phyloP scores from a whole-genome alignment of 1,139 yeast genomes.

The Candida sp. region DNA sequence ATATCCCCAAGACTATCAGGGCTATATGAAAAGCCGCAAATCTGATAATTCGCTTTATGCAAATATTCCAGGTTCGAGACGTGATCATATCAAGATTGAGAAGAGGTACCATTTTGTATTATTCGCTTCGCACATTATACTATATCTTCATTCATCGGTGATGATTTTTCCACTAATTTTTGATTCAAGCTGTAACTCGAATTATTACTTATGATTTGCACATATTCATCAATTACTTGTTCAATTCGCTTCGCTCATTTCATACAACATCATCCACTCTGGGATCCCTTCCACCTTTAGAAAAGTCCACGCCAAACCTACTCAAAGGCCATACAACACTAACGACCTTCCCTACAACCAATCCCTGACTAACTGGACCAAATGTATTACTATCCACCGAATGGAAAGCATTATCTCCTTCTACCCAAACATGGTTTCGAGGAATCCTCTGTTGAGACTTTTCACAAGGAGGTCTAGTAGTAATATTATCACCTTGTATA shows the following conservation, averaged over 20 bases:
- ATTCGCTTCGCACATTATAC: too few relatives aligned
- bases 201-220: too few relatives aligned
- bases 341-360: slow-evolving; percentile 72
- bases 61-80: too few relatives aligned
- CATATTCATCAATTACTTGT: too few relatives aligned
- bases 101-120: too few relatives aligned
- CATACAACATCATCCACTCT: neutral
- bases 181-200: too few relatives aligned
- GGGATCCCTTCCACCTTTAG: slow-evolving; percentile 3
- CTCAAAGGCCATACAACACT: slow-evolving; percentile 65
- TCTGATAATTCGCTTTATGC: too few relatives aligned
- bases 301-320: slow-evolving; percentile 43
- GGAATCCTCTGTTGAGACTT: slow-evolving; percentile 61
- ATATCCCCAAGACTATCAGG: too few relatives aligned
- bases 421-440: slow-evolving; percentile 86
- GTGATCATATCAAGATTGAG: too few relatives aligned
- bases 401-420: slow-evolving; percentile 85
- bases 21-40: too few relatives aligned
- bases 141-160: too few relatives aligned
- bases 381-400: slow-evolving; percentile 80
- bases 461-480: slow-evolving; percentile 65
- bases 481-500: slow-evolving; percentile 63
- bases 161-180: too few relatives aligned
- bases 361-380: slow-evolving; percentile 81
- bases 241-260: neutral